Conservation (phyloP, 139 green algal genomes). For the Asterochloris erici region DNA sequence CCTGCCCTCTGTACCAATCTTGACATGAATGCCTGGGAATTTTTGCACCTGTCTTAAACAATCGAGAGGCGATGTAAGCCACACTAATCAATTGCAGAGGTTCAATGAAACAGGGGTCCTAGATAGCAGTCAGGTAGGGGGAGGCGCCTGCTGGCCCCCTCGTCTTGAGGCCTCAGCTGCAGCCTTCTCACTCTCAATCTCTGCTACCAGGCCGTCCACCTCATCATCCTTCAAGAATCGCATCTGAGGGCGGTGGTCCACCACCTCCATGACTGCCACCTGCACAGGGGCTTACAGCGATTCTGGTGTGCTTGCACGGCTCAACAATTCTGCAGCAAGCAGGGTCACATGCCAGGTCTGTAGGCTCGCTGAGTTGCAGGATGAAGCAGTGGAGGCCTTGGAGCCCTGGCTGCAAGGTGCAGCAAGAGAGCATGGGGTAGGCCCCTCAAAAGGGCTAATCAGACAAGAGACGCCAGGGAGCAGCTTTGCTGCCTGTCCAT, state of each 20-base stretch:
- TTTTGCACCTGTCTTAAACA: too few species aligned
- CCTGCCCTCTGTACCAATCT: too few species aligned
- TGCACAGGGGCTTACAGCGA: background rate
- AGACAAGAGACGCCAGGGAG: too few species aligned
- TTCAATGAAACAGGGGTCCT: too few species aligned
- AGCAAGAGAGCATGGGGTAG: too few species aligned
- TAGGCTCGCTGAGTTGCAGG: background rate
- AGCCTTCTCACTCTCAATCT: slow-evolving; percentile 88
- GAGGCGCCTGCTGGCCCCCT: background rate
- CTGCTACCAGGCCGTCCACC: slow-evolving; percentile 70
- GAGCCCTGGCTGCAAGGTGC: too few species aligned
- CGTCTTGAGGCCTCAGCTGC: slow-evolving; percentile 69
- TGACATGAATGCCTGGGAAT: too few species aligned
- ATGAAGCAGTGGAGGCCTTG: background rate
- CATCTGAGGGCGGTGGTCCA: slow-evolving; percentile 30
- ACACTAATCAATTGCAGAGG: too few species aligned
- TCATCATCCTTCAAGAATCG: slow-evolving; percentile 70
- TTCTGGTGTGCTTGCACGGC: too few species aligned
- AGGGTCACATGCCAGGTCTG: background rate
- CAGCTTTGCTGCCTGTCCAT: too few species aligned
- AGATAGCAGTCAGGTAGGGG: background rate
- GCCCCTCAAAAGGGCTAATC: too few species aligned
- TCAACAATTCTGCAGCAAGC: background rate
- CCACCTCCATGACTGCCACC: slow-evolving; percentile 7
- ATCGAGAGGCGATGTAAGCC: too few species aligned